Percentiles rank a stretch among this genome's conserved stretches.
Conservation (phyloP, 495 filamentous ascomycete species). For the Penicillium lividum region DNA sequence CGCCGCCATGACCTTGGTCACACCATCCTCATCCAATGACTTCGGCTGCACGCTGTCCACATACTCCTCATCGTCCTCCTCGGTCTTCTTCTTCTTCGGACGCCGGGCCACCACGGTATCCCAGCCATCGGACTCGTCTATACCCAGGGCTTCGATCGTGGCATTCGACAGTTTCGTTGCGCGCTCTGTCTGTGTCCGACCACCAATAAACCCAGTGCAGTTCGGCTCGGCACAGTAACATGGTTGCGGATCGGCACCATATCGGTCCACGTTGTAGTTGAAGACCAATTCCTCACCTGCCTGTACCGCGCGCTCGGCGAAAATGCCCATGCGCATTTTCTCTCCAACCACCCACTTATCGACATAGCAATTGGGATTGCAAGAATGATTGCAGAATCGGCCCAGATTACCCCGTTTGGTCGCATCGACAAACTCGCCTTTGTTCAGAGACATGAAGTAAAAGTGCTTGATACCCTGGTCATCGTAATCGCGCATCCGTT, state of each 20-base stretch:
- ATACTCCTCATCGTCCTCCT: constrained; percentile 94
- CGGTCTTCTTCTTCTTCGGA: constrained; percentile 90
- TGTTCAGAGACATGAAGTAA: constrained; percentile 99
- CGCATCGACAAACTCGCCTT: constrained; percentile 95
- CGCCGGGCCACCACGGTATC: constrained; percentile 85
- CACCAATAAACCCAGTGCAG: constrained; percentile 94
- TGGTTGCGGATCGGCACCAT: constrained; percentile 92
- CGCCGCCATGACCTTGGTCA: constrained; percentile 98
- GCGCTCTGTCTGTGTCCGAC: constrained; percentile 94
- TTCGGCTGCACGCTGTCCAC: constrained; percentile 86
- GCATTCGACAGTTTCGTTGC: constrained; percentile 88
- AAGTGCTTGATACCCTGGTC: constrained; percentile 97
- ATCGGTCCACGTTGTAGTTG: constrained; percentile 99
- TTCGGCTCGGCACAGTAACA: constrained; percentile 97
- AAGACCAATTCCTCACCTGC: constrained; percentile 97
- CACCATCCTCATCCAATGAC: constrained; percentile 80
- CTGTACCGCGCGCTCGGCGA: constrained; percentile 82
- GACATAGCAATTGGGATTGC: constrained; percentile 98
- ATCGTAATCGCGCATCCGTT: constrained; percentile 87
- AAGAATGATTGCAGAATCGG: constrained; percentile 98
- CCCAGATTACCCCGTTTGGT: constrained; percentile 96
- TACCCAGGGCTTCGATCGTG: constrained; percentile 92
- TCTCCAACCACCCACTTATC: constrained; percentile 99
- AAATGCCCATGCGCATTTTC: constrained; percentile 98
- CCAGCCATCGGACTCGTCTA: constrained; percentile 92